These are phyloP conservation scores for Suillus lakei DNA, from an alignment of 768 basidiomycete genomes.

Conservation along the genomic window DNA sequence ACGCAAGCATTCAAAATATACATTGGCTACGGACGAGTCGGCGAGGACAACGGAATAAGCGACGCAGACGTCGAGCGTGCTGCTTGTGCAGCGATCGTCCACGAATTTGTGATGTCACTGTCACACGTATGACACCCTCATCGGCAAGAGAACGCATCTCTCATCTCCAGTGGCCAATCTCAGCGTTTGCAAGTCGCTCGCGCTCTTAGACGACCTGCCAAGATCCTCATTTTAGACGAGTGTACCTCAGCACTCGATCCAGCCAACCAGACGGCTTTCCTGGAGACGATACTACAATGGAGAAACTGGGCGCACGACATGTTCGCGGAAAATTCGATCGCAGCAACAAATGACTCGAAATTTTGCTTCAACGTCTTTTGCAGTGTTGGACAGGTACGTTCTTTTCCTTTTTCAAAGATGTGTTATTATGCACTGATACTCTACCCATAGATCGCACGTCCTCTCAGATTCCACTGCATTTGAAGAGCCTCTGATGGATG, in stretches of 20 bases:
- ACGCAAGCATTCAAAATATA: constrained; percentile 86
- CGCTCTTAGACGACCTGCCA: constrained; percentile 76
- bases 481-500: constrained; percentile 85
- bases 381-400: constrained; percentile 4
- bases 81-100: constrained; percentile 78
- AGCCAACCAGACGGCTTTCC: constrained; percentile 80
- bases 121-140: constrained; percentile 85
- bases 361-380: constrained; percentile 1
- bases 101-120: constrained; percentile 82
- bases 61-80: constrained; percentile 68
- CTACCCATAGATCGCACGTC: constrained; percentile 45
- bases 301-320: constrained; percentile 63
- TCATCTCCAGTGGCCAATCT: constrained; percentile 93
- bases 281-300: constrained; percentile 80
- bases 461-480: constrained; percentile 88
- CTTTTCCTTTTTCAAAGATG: neutral
- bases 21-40: constrained; percentile 70
- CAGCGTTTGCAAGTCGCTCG: constrained; percentile 93
- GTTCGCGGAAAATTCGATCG: constrained; percentile 51
- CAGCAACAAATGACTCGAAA: constrained; percentile 46
- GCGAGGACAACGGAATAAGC: constrained; percentile 48
- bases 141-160: constrained; percentile 92
- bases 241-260: constrained; percentile 91
- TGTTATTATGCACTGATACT: too few relatives aligned
- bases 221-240: constrained; percentile 88